Evolutionary conservation across 2,329 filamentous ascomycete genomes (phyloP), one percentile per base, ranked within the genome.

Genomic region (Penicillium sp.): DNA sequence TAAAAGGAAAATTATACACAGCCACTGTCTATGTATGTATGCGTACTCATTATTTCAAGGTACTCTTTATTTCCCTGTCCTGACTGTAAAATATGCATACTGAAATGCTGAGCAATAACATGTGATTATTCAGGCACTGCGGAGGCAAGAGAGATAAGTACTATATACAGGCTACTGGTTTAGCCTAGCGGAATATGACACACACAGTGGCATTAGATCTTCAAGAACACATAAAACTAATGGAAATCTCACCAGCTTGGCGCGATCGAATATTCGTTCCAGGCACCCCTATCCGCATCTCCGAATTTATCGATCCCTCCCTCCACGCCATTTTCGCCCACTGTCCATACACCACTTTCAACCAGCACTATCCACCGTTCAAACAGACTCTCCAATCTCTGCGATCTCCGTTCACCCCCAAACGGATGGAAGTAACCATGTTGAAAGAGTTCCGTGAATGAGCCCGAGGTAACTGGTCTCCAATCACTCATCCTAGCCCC

Each of bases 331-430:
- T 65, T 31, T 26, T 35, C 13, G 7, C 62, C 59, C 43, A 65
- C 58, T 35, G 51, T 62, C 62, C 64, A 64, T 10, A 61, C 37
- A 26, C 60, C 58, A 46, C 46, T 50, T 48, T 64, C 63, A n/a
- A 61, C 31, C 20, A 61, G 26, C 45, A 49, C 48, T 11, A 38
- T 55, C 52, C 57, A 65, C 7, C 54, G 51, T 6, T 63, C 56
- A 42, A 63, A 55, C n/a, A 62, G 20, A 11, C 51, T 59, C 37
- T 66, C 59, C 40, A 65, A 39, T 20, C 61, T 55, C 40, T 63
- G 56, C n/a, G 56, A 38, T 2, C 61, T 55, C 1, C 9, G 35
- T 8, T 58, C 55, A 1, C 57, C 57, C 3, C 59, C 57, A 56
- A 62, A 63, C 16, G 35, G 35, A 37, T 37, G 35, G 16, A 37